phyloP scores from a whole-genome alignment of 305 asterid genomes.

The Solanum chacoense region DNA sequence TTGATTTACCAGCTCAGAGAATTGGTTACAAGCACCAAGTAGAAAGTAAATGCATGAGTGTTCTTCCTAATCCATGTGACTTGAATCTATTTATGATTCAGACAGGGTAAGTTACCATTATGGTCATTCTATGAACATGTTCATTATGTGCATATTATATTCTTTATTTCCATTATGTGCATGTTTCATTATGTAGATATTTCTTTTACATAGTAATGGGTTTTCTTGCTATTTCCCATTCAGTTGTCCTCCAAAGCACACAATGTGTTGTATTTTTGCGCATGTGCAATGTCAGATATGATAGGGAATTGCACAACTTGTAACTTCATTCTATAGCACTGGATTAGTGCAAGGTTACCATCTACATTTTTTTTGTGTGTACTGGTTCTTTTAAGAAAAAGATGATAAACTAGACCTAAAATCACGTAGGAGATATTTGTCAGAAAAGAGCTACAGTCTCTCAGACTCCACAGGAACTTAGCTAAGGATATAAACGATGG shows the following conservation, averaged over 20 bases:
- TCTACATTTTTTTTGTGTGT: neutral
- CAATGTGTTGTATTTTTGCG: neutral
- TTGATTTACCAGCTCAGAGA: conserved; percentile 43
- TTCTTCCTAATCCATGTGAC: conserved; percentile 82
- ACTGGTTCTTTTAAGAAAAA: neutral
- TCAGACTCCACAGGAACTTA: neutral
- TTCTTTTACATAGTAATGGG: neutral
- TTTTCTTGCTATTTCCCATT: neutral
- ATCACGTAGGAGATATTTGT: neutral
- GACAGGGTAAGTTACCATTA: conserved; percentile 50
- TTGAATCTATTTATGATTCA: conserved; percentile 94
- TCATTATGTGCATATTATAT: neutral
- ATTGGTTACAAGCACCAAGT: conserved; percentile 61
- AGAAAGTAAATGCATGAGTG: conserved; percentile 91
- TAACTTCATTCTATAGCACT: neutral
- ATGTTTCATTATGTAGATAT: neutral
- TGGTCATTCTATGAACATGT: neutral
- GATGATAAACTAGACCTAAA: neutral
- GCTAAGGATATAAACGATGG: neutral
- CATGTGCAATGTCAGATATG: neutral
- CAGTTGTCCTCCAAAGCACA: neutral
- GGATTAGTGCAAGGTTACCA: neutral
- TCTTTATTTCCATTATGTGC: neutral
- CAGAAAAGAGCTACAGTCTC: neutral
- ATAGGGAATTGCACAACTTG: neutral